Evolutionary conservation across 768 basidiomycete species (phyloP).

Genomic region (Tulasnella sp.): DNA sequence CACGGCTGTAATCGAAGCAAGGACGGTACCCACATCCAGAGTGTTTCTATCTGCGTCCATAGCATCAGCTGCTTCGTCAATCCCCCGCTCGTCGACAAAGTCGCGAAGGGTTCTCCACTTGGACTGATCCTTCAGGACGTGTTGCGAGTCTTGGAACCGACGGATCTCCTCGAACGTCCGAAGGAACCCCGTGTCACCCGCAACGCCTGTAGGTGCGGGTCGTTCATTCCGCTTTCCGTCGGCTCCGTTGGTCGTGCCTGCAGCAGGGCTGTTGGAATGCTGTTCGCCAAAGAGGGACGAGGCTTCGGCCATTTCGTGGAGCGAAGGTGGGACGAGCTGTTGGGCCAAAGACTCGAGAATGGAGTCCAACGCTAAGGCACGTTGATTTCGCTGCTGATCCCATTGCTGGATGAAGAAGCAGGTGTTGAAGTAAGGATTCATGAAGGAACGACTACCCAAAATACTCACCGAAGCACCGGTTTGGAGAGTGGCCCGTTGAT

Average conservation of each 20-base stretch:
- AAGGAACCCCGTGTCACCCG: neutral
- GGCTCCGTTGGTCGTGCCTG: constrained; percentile 16
- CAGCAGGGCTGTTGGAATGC: constrained; percentile 25
- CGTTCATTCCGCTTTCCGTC: constrained; percentile 10
- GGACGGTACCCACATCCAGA: constrained; percentile 46
- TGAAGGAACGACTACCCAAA: neutral
- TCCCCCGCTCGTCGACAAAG: constrained; percentile 73
- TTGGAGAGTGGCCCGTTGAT: constrained; percentile 49
- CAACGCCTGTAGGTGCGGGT: neutral
- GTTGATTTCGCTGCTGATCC: constrained; percentile 52
- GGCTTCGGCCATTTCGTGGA: constrained; percentile 52
- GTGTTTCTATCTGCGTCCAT: constrained; percentile 58
- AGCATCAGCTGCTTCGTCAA: constrained; percentile 62
- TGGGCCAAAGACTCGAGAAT: constrained; percentile 61
- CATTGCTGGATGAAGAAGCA: constrained; percentile 44
- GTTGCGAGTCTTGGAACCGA: constrained; percentile 3
- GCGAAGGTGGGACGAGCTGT: constrained; percentile 66
- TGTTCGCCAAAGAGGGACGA: constrained; percentile 77
- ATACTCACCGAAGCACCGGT: constrained; percentile 48
- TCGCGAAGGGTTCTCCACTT: constrained; percentile 76
- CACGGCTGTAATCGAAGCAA: neutral
- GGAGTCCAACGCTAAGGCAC: constrained; percentile 49
- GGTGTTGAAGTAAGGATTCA: neutral
- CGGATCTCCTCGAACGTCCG: constrained; percentile 3
- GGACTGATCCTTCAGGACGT: constrained; percentile 15